Base-by-base conservation (phyloP, 1,284 basidiomycete genomes). In the Trichosporon asahii region DNA sequence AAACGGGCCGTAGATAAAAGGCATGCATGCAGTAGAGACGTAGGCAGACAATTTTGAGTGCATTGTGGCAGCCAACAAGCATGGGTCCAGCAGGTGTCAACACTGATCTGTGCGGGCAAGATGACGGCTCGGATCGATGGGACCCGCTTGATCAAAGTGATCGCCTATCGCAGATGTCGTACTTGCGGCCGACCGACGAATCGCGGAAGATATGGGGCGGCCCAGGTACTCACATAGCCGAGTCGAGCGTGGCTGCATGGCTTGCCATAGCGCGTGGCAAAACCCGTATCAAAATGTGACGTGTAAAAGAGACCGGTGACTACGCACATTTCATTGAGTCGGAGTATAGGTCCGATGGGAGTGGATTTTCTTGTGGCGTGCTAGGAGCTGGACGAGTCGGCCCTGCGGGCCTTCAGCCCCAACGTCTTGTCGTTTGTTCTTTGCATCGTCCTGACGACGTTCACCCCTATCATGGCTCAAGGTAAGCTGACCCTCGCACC, bases 381-480 rank as follows among this genome's bases (percentile, higher is more conserved):
- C 49, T 53, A 53, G 49, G 49, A 23, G 49, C 23, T 2, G 15
- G 57, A 31, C 29, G 57, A 31, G 29, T 29, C 29, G 57, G 57
- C 27, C 57, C 57, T 31, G 27, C 15, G 29, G 53, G 15, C 29
- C 57, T 31, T 61, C 57, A 61, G 57, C 29, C 27, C 27, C 15
- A 61, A 40, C 37, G 15, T 37, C 65, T 64, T 64, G 33, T 61
- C 57, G 57, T 61, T 66, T 55, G 33, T 53, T 67, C 67, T 25
- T 49, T 65, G 60, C 61, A 73, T 70, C 66, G 69, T 73, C 72
- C 66, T 53, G 11, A 61, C 27, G 68, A 69, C 68, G 68, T 66
- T 69, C 68, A 69, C 57, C 67, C 66, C 55, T 44, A 67, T 14
- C 23, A 71, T 71, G 70, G 57, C 70, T 55, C 67, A 66, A 68